Base-by-base conservation (phyloP, 1,139 yeast species). In the Suhomyces bolitotheri region DNA sequence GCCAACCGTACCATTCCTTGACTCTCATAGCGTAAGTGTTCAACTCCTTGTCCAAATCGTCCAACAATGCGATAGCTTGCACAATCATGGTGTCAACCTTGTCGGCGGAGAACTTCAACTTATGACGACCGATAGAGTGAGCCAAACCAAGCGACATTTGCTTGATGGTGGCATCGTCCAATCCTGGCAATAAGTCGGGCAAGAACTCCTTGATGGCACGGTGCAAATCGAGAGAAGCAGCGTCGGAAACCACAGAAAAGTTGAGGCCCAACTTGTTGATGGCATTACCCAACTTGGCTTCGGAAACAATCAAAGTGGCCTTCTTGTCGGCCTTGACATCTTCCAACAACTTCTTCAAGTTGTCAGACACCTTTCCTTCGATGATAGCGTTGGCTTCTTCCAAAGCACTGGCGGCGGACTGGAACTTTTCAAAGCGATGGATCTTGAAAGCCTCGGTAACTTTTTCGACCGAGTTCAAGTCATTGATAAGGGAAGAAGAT, bases 1-100 rank as follows among this genome's bases (percentile, higher is more conserved):
- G 99, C 99, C 99, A 92, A 49, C 98, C 97, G 70, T 94, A 92
- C 99, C 99, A 92, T 73, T 92, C 99, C 73, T 90, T 90, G 62
- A 81, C 79, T 73, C 99, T 82, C 99, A 92, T 92, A 50, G 97
- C 92, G 58, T 87, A 92, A 34, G 97, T 94, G 73, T 92, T 92
- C 56, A 92, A 78, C 63, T 94, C 98, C 71, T 92, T 92, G 71
- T 92, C 98, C 58, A 92, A 79, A 62, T 94, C 96, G 58, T 92
- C 99, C 58, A 92, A 77, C 49, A 94, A 73, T 22, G 98, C 96
- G 69, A 92, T 92, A 40, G 98, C 98, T 74, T 94, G 98, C 47
- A 92, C 95, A 62, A 92, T 89, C 96, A 90, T 90, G 53, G 95
- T 92, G 68, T 92, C 98, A 42, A 89, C 97, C 72, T 92, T 92